Percentiles rank a stretch among this genome's conserved stretches.
These are phyloP conservation scores for Simmondsia chinensis DNA, from an alignment of 148 eudicot genomes.

Conservation along the genomic window DNA sequence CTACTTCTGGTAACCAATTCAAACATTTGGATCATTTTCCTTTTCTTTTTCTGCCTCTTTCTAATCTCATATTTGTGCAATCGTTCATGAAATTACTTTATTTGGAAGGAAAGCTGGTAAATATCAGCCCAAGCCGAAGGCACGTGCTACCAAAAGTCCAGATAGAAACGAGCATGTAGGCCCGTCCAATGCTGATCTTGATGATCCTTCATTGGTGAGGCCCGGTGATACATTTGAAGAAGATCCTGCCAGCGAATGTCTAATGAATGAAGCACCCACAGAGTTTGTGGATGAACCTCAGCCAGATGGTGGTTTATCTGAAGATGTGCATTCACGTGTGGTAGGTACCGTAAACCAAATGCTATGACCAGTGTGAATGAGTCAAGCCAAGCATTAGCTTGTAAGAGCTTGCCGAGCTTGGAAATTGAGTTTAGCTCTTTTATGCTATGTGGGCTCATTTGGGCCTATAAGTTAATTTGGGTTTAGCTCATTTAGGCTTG, in stretches of 20 bases:
- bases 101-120: conserved; percentile 38
- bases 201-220: conserved; percentile 20
- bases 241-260: conserved; percentile 21
- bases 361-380: neutral
- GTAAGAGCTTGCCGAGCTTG: neutral
- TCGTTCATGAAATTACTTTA: conserved; percentile 9
- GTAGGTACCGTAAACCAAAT: conserved; percentile 11
- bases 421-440: no score
- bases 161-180: conserved; percentile 19
- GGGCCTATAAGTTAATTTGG: no score
- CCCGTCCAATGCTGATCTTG: conserved; percentile 1
- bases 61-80: no score
- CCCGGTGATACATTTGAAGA: conserved; percentile 20
- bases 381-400: neutral
- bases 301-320: conserved; percentile 4
- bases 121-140: conserved; percentile 54
- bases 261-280: no score
- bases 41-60: neutral
- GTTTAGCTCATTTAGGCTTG: no score
- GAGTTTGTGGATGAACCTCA: no score
- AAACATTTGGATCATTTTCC: neutral
- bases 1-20: conserved; percentile 36
- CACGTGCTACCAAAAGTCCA: conserved; percentile 16
- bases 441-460: no score
- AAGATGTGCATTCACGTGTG: conserved; percentile 7